Evolutionary conservation across 306 rosid genomes (phyloP).

Genomic region (Vigna trinervia): DNA sequence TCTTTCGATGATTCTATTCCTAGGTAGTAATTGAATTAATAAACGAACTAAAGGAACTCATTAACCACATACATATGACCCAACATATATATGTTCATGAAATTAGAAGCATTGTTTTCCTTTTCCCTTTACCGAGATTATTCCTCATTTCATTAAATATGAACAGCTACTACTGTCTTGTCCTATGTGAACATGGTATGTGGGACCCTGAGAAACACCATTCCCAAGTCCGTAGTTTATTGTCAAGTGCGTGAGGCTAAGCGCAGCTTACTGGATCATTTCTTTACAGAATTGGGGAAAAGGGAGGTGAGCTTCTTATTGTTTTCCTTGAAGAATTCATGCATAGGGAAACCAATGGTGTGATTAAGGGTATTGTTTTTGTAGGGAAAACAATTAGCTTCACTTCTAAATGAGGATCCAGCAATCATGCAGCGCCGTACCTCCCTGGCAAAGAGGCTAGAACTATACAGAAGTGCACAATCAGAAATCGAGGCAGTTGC

Average conservation of each 20-base stretch:
- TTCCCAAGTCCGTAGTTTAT: slow-evolving; percentile 91
- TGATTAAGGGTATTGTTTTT: slow-evolving; percentile 8
- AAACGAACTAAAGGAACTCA: not conserved
- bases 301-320: slow-evolving; percentile 62
- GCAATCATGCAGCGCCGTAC: slow-evolving; percentile 87
- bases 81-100: slow-evolving; percentile 3
- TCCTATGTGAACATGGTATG: slow-evolving; percentile 96
- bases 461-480: slow-evolving; percentile 92
- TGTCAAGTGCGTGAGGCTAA: slow-evolving; percentile 99
- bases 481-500: slow-evolving; percentile 90
- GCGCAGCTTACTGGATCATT: slow-evolving; percentile 86
- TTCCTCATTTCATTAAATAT: not conserved
- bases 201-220: slow-evolving; percentile 77
- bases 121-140: slow-evolving; percentile 34
- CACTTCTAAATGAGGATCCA: slow-evolving; percentile 92
- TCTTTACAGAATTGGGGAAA: slow-evolving; percentile 88
- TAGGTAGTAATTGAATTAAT: not conserved
- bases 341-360: no score
- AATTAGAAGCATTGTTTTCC: slow-evolving; percentile 23
- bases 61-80: slow-evolving; percentile 8
- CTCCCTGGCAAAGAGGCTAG: slow-evolving; percentile 82
- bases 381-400: slow-evolving; percentile 77
- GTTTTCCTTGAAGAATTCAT: slow-evolving; percentile 27
- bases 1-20: not conserved
- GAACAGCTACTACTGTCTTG: slow-evolving; percentile 81